Evolutionary conservation across 495 filamentous ascomycete species (phyloP).

Genomic region (Aspergillus bridgeri): DNA sequence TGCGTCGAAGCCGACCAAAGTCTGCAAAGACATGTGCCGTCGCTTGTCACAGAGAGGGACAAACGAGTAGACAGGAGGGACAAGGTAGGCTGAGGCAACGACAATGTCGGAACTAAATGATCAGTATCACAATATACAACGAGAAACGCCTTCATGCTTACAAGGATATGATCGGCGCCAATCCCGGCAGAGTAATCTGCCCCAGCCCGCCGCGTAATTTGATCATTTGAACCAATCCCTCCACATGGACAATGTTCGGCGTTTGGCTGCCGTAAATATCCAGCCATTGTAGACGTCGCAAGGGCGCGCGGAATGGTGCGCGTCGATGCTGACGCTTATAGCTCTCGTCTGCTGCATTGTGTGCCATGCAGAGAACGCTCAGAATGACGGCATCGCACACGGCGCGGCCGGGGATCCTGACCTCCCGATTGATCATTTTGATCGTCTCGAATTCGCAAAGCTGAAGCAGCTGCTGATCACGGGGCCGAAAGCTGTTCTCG

Average conservation of each 20-base stretch:
- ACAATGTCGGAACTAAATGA: constrained; percentile 35
- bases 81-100: constrained; percentile 26
- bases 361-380: constrained; percentile 42
- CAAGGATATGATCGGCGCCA: constrained; percentile 35
- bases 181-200: constrained; percentile 28
- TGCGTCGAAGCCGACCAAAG: constrained; percentile 26
- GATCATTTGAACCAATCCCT: constrained; percentile 35
- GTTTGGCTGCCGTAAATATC: constrained; percentile 39
- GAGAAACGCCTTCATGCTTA: too few relatives aligned
- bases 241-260: constrained; percentile 37
- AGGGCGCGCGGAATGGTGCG: constrained; percentile 35
- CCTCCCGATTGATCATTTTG: constrained; percentile 33
- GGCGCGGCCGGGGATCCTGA: constrained; percentile 30
- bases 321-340: constrained; percentile 9
- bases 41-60: constrained; percentile 27
- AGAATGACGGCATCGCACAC: constrained; percentile 36
- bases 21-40: constrained; percentile 20
- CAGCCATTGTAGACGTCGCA: constrained; percentile 42
- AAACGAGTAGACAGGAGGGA: constrained; percentile 32
- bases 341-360: constrained; percentile 30
- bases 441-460: constrained; percentile 38
- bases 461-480: constrained; percentile 27
- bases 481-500: constrained; percentile 17
- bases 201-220: constrained; percentile 35
- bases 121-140: too few relatives aligned